Conservation (phyloP, 164 flowering plant genomes). For the Akebia trifoliata region DNA sequence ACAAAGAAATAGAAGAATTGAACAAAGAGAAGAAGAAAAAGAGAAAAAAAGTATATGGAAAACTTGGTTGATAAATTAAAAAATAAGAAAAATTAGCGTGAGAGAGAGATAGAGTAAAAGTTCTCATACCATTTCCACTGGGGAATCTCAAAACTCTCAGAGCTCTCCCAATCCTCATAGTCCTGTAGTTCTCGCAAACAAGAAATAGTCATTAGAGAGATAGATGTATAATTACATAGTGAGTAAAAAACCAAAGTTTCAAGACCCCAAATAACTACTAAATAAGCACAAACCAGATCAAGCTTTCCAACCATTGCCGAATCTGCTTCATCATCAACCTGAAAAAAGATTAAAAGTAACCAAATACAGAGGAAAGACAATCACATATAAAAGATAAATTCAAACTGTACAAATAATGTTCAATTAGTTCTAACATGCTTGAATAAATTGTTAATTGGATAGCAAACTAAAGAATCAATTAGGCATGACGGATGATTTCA, state of each 20-base stretch:
- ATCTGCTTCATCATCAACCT: conserved; percentile 58
- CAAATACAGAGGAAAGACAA: too few relatives aligned
- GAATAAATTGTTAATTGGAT: too few relatives aligned
- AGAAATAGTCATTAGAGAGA: background rate
- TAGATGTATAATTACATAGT: background rate
- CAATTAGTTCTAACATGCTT: too few relatives aligned
- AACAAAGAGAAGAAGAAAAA: too few relatives aligned
- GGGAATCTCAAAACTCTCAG: conserved; percentile 14
- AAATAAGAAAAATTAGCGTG: too few relatives aligned
- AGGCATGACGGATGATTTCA: too few relatives aligned
- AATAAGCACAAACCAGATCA: conserved; percentile 27
- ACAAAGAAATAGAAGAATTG: too few relatives aligned
- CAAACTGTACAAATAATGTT: background rate
- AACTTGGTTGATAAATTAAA: too few relatives aligned
- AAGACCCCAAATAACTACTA: background rate
- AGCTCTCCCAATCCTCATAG: conserved; percentile 10
- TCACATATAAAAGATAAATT: background rate
- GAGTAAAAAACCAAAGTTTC: background rate
- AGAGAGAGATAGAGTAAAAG: too few relatives aligned
- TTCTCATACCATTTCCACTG: background rate
- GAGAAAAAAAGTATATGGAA: too few relatives aligned
- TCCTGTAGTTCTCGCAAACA: conserved; percentile 8
- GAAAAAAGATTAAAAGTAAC: conserved; percentile 11
- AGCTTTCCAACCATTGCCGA: conserved; percentile 35
- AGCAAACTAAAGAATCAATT: too few relatives aligned